phyloP scores from a whole-genome alignment of 1,139 yeast species.

The Yarrowia galli region DNA sequence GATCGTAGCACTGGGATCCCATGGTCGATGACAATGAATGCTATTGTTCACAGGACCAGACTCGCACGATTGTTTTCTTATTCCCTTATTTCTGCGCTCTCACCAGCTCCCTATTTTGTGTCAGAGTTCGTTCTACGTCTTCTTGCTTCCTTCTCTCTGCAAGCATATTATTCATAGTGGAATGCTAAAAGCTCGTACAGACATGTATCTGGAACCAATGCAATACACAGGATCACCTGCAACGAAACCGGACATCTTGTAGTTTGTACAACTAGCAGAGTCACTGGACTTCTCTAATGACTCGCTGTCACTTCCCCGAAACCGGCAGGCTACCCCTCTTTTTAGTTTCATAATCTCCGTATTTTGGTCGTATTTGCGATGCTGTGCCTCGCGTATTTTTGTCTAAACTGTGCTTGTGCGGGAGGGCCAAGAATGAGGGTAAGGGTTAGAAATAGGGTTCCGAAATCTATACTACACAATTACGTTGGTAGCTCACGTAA shows the following conservation, averaged over 20 bases:
- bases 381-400: constrained; percentile 35
- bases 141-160: constrained; percentile 1
- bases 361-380: constrained; percentile 31
- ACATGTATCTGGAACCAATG: neutral
- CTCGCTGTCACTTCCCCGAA: neutral
- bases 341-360: constrained; percentile 22
- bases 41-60: too few species aligned
- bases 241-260: neutral
- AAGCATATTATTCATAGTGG: constrained; percentile 1
- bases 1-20: too few species aligned
- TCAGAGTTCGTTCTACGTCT: constrained; percentile 4
- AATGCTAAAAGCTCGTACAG: neutral
- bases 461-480: neutral
- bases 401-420: constrained; percentile 23
- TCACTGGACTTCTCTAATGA: neutral
- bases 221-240: neutral
- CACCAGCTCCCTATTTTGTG: neutral
- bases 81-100: neutral
- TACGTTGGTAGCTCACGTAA: neutral
- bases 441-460: neutral
- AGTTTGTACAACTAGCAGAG: too few species aligned
- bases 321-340: constrained; percentile 10
- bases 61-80: too few species aligned
- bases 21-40: too few species aligned
- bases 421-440: constrained; percentile 26